These are phyloP conservation scores for Seminavis robusta DNA, from an alignment of 108 stramenopile genomes.

Conservation along the genomic window DNA sequence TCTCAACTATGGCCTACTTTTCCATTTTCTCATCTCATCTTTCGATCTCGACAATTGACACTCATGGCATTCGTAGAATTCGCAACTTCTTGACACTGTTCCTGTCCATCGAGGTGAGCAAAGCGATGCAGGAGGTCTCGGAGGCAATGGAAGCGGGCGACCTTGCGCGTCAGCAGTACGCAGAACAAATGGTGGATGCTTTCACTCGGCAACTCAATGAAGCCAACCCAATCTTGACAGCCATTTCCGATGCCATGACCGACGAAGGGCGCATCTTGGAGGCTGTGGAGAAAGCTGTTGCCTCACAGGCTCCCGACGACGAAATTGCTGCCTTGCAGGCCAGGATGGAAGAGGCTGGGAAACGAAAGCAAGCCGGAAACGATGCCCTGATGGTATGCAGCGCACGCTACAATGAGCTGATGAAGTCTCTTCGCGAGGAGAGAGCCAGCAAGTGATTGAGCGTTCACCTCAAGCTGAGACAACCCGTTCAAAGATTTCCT, in stretches of 20 bases:
- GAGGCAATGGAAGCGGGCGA: constrained; percentile 48
- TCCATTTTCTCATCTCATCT: not conserved
- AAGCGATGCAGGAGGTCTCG: constrained; percentile 72
- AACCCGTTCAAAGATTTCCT: too few species aligned
- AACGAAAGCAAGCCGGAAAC: constrained; percentile 50
- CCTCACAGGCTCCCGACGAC: constrained; percentile 13
- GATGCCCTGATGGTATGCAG: constrained; percentile 66
- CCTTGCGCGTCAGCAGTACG: constrained; percentile 9
- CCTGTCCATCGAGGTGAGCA: constrained; percentile 82
- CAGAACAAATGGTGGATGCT: constrained; percentile 49
- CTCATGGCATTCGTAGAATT: constrained; percentile 33
- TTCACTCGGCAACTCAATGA: constrained; percentile 85
- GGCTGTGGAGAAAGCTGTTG: constrained; percentile 13
- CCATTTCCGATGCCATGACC: constrained; percentile 88
- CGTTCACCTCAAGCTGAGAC: not conserved
- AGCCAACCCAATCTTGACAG: constrained; percentile 83
- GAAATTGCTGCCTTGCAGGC: constrained; percentile 17
- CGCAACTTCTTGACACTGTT: constrained; percentile 88
- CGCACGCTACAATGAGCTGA: constrained; percentile 65
- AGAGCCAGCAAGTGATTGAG: not conserved
- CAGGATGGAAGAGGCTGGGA: constrained; percentile 33
- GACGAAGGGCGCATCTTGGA: constrained; percentile 44
- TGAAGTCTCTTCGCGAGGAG: constrained; percentile 55
- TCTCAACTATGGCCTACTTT: not conserved
- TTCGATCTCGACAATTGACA: not conserved